Base-by-base conservation (phyloP, 2,329 filamentous ascomycete species). In the Albophoma yamanashiensis region DNA sequence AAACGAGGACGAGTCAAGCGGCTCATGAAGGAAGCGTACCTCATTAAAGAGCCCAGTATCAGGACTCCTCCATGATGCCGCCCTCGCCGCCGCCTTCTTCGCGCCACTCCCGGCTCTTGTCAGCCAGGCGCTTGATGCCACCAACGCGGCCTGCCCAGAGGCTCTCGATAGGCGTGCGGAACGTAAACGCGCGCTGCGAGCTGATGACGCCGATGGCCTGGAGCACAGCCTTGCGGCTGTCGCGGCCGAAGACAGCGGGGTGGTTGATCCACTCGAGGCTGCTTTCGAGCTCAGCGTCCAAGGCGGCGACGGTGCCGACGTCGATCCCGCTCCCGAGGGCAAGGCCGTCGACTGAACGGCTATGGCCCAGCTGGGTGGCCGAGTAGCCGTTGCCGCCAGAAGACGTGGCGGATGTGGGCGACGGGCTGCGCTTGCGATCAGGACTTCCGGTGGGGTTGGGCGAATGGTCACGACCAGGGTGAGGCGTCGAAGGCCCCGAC, bases 241-340 rank as follows among this genome's bases (percentile, higher is more conserved):
- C 94, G 43, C 94, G 86, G 11, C 89, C 88, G 71, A 99, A 99
- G 2, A 97, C 91, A 2, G 92, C 92, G 1, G 94, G 94, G 69
- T 99, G 94, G 70, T 89, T 92, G 74, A 99, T 97, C 94, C 94
- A 99, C 75, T 99, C 94, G 20, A 99, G 78, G 57, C 89, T 91
- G 40, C 89, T 85, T 71, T 96, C 91, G 40, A 99, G 83, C 73
- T 99, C 94, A 1, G 89, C 85, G 71, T 99, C 94, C 22, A 99
- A 84, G 2, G 94, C 92, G 31, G 85, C 80, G 68, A 97, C 93
- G 0, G 90, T 94, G 42, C 80, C 81, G 7, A 84, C 76, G 69
- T 99, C 94, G 60, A 99, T 93, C n/a, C 91, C 89, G 8, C 86
- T 83, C 76, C 83, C 65, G 73, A 88, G 61, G 73, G 82, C 71